These are phyloP conservation scores for Naganishia randhawae DNA, from an alignment of 768 basidiomycete species.

Conservation along the genomic window DNA sequence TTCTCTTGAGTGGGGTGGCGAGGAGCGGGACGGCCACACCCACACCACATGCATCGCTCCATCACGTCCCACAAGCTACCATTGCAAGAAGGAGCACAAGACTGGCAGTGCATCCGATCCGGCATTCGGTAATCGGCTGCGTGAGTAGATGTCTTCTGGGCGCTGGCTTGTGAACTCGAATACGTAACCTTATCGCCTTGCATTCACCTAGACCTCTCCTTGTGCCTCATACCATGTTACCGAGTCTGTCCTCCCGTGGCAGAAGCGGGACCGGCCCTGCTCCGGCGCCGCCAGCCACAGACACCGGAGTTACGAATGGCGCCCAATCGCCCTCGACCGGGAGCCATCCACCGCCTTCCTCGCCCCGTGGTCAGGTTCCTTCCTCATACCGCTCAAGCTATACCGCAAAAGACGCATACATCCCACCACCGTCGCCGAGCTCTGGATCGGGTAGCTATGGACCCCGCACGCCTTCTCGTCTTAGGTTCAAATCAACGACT, in stretches of 20 bases:
- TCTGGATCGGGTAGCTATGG: background rate
- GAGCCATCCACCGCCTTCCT: background rate
- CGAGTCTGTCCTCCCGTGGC: background rate
- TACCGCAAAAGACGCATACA: background rate
- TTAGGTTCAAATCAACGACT: conserved; percentile 5
- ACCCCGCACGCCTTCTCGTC: background rate
- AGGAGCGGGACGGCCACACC: no score
- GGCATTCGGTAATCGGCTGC: no score
- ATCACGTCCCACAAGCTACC: no score
- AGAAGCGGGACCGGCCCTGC: background rate
- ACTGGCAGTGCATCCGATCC: no score
- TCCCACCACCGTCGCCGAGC: background rate
- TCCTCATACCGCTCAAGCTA: background rate
- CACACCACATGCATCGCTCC: background rate
- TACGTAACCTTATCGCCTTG: background rate
- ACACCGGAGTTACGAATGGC: background rate
- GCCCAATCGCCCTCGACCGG: no score
- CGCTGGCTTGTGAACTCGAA: background rate
- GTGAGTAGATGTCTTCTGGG: background rate
- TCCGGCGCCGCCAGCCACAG: background rate
- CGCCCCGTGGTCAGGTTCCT: background rate
- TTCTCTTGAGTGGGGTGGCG: no score
- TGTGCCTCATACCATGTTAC: background rate
- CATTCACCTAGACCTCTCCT: background rate
- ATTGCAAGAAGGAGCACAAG: no score